phyloP scores from a whole-genome alignment of 2,329 filamentous ascomycete species.

The Cytospora chrysosperma region DNA sequence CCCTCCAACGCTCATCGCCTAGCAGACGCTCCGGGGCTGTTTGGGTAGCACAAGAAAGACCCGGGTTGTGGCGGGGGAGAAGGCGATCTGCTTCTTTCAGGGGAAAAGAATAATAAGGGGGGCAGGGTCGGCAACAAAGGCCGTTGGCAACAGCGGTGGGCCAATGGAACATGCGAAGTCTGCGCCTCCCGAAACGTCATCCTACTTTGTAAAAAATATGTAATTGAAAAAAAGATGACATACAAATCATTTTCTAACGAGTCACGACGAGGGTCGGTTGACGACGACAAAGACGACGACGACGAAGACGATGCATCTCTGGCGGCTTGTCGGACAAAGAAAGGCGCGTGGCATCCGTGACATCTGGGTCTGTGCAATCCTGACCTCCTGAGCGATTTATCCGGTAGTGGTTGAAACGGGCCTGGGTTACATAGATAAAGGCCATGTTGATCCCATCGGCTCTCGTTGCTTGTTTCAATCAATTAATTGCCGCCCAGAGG shows the following conservation, averaged over 20 bases:
- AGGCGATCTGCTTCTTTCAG: neutral
- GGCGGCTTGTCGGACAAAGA: neutral
- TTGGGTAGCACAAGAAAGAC: neutral
- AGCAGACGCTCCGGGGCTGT: neutral
- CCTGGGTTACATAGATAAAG: too few relatives aligned
- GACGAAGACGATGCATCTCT: neutral
- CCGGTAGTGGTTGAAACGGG: too few relatives aligned
- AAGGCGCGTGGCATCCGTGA: neutral
- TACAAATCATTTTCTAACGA: constrained; percentile 5
- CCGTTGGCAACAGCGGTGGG: neutral
- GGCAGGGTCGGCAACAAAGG: neutral
- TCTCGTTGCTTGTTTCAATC: too few relatives aligned
- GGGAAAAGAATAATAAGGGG: neutral
- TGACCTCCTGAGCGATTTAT: too few relatives aligned
- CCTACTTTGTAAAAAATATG: too few relatives aligned
- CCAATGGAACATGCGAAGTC: constrained; percentile 17
- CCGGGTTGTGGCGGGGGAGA: neutral
- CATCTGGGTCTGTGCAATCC: too few relatives aligned
- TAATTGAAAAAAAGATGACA: neutral
- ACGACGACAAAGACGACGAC: neutral
- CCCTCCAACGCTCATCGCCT: neutral
- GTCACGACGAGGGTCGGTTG: too few relatives aligned
- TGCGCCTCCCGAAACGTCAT: constrained; percentile 19
- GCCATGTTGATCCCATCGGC: too few relatives aligned
- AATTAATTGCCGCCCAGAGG: too few relatives aligned